These are phyloP conservation scores for Areca catechu DNA, from an alignment of 176 grass and related monocot genomes.

Conservation along the genomic window DNA sequence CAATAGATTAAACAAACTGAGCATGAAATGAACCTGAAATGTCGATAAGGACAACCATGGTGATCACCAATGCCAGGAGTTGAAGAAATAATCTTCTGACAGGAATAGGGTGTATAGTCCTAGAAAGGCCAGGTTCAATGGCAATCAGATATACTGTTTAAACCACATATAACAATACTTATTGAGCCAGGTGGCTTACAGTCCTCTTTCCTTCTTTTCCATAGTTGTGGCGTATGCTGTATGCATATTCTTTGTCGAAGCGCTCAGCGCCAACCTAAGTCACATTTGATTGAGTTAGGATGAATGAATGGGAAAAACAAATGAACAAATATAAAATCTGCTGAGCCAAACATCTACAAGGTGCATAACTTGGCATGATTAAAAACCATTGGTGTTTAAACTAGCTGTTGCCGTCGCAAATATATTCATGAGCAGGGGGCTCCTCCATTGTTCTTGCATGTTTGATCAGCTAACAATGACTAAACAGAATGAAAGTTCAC, in stretches of 20 bases:
- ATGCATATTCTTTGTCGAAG: conserved; percentile 96
- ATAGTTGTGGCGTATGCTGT: conserved; percentile 78
- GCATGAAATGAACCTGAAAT: conserved; percentile 73
- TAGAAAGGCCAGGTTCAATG: conserved; percentile 27
- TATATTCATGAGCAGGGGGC: no score
- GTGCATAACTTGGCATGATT: no score
- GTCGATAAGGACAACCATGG: conserved; percentile 88
- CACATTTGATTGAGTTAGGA: not conserved
- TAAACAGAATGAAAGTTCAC: no score
- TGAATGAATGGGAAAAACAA: no score
- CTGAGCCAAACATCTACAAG: no score
- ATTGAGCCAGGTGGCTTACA: conserved; percentile 31
- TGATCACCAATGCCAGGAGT: conserved; percentile 93
- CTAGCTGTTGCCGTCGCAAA: no score
- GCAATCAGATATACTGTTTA: conserved; percentile 4
- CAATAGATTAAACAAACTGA: not conserved
- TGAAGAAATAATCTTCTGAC: conserved; percentile 85
- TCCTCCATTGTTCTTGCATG: no score
- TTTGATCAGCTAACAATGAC: no score
- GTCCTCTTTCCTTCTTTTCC: conserved; percentile 98
- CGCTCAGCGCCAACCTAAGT: conserved; percentile 72
- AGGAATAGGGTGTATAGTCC: conserved; percentile 98
- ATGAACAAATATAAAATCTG: no score
- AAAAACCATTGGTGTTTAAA: no score
- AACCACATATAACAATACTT: not conserved